phyloP scores from a whole-genome alignment of 768 basidiomycete genomes.

The Phanerochaete carnosa region DNA sequence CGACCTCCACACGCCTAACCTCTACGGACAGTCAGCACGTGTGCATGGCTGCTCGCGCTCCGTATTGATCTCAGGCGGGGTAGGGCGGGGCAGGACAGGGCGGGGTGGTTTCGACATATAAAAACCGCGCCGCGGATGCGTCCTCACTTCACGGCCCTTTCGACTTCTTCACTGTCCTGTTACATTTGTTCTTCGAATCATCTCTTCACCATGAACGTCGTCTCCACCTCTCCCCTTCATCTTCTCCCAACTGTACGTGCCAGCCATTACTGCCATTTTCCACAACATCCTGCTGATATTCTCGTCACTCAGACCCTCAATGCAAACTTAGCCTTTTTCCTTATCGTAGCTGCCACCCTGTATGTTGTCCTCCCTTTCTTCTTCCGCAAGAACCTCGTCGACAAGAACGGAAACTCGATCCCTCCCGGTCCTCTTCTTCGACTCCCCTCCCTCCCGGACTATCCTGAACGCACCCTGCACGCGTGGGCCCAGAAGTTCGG shows the following conservation, averaged over 20 bases:
- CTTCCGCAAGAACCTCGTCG: slow-evolving; percentile 16
- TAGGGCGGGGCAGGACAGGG: no score
- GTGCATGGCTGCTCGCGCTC: neutral
- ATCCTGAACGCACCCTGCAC: slow-evolving; percentile 41
- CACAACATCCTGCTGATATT: neutral
- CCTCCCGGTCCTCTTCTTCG: slow-evolving; percentile 22
- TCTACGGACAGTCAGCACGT: no score
- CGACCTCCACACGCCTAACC: neutral
- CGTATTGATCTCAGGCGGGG: neutral
- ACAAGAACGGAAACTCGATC: slow-evolving; percentile 22
- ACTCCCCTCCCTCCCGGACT: slow-evolving; percentile 37
- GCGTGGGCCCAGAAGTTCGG: slow-evolving; percentile 43
- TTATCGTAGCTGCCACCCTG: neutral
- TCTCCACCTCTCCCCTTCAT: slow-evolving; percentile 7
- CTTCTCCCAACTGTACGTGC: slow-evolving; percentile 8
- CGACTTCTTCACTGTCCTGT: slow-evolving; percentile 5
- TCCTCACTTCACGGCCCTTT: neutral
- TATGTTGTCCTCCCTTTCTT: slow-evolving; percentile 16
- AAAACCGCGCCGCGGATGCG: neutral
- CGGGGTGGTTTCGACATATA: slow-evolving; percentile 7
- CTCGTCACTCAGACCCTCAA: slow-evolving; percentile 5
- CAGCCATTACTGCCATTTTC: neutral
- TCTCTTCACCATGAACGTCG: slow-evolving; percentile 9
- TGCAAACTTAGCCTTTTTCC: slow-evolving; percentile 7
- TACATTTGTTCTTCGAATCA: slow-evolving; percentile 1